Conservation (phyloP, 306 rosid genomes). For the Senna siamea region DNA sequence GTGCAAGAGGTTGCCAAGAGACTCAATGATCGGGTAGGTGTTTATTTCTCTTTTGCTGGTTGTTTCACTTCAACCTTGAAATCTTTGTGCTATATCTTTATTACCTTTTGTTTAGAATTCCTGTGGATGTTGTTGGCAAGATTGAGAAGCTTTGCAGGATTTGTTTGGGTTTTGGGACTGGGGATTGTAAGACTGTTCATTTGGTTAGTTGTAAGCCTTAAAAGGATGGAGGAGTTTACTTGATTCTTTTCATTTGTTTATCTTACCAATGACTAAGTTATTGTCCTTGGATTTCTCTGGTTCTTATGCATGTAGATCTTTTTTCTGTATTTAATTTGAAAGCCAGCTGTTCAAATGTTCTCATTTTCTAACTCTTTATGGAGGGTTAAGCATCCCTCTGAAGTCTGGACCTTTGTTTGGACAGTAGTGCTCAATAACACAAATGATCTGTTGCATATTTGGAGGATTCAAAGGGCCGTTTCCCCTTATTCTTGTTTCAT, state of each 20-base stretch:
- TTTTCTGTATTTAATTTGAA: neutral
- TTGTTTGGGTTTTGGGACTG: neutral
- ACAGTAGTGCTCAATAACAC: neutral
- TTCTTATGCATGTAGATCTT: neutral
- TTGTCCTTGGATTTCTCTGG: neutral
- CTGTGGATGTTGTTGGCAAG: neutral
- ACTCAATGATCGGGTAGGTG: neutral
- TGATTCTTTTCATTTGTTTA: neutral
- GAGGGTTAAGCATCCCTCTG: neutral
- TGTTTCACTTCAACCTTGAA: neutral
- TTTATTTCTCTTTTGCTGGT: conserved; percentile 3
- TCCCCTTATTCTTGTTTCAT: neutral
- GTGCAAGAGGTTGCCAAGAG: conserved; percentile 7
- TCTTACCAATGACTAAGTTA: neutral
- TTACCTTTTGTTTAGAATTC: conserved; percentile 12
- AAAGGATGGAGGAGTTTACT: neutral
- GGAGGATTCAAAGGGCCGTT: neutral
- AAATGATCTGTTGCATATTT: neutral
- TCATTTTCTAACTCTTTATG: neutral
- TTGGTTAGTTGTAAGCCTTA: neutral
- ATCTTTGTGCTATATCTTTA: neutral
- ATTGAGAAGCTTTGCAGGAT: neutral
- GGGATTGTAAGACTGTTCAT: neutral
- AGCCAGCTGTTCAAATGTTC: neutral
- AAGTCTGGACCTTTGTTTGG: neutral